Base-by-base conservation (phyloP, 176 grass and related monocot genomes). In the Calamus simplicifolius region DNA sequence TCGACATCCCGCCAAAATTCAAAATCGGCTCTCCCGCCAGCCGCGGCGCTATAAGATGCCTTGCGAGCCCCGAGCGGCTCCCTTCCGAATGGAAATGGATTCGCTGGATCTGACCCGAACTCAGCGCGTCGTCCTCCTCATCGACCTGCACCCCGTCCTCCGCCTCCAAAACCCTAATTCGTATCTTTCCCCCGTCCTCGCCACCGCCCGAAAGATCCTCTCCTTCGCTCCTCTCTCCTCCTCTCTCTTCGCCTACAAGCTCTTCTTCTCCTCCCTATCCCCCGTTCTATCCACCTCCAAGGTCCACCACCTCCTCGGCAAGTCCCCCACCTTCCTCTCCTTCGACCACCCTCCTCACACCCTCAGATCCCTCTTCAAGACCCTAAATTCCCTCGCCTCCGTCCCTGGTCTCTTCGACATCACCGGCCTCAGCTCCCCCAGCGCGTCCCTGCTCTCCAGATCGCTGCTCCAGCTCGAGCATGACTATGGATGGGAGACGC, bases 391-490 rank as follows among this genome's bases (percentile, higher is more conserved):
- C 2, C 75, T 79, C 59, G 58, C 31, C 4, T 12, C 50, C 4
- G 48, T 56, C 4, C 1, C 68, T 27, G 75, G 72, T 66, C 59
- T 67, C 18, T 51, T 27, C 70, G 38, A 50, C 10, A 18, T 61
- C 5, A 31, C 61, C 1, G 21, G 38, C 18, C 25, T 29, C 52
- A 54, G 70, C 6, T 38, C 6, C 16, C 56, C 77, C 53, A 61
- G 58, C 28, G 80, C 79, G 38, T 73, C 78, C 4, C 78, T 77
- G 50, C 62, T 90, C 26, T 78, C 82, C 71, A 72, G 68, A 28
- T 85, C 82, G 0, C 79, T 90, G 48, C 81, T 85, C 71, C 82
- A 90, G 71, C 68, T 90, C 59, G 81, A 90, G 75, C 82, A 90
- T 59, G 79, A 85, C 19, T 90, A 90, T 68, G 31, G 58, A 55